Base-by-base conservation (phyloP, 2,329 filamentous ascomycete species). In the Pyrenophora tritici-repentis region DNA sequence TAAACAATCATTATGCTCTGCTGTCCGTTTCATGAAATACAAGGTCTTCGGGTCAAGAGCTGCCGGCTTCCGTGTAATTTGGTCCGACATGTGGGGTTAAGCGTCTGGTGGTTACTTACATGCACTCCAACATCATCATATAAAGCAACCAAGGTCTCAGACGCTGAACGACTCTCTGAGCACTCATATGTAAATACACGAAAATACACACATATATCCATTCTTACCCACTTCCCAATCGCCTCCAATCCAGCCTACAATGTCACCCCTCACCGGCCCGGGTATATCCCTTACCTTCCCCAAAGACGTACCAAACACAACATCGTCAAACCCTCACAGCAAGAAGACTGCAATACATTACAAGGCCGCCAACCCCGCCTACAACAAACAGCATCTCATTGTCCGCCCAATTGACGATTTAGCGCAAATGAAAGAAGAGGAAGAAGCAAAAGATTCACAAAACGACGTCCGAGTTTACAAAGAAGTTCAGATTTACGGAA, bases 401-500 rank as follows among this genome's bases (percentile, higher is more conserved):
- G 36, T 72, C 3, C 64, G 64, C 44, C 56, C 61, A n/a, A 39
- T 66, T 1, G 50, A 59, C 3, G 60, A 72, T 46, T 42, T 72
- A 2, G 42, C 56, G 10, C 24, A 39, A 1, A 44, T 65, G 7
- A 53, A 61, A 4, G 14, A 24, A 10, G 32, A 42, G 18, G 6
- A 37, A 1, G 38, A 14, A 6, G 35, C 38, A n/a, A 16, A 14
- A 6, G 37, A 16, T 3, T 14, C 14, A 12, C 17, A 37, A 6
- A 31, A 17, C 10, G 37, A 51, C 33, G 14, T 51, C 1, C 32
- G 37, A 8, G 6, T 40, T 6, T 47, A 47, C 6, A 18, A 6
- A 3, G 24, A 29, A 12, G 33, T 47, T 4, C n/a, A 51, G 26
- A 35, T 42, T 1, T 51, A 24, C 35, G 37, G n/a, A 6, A 45